Evolutionary conservation across 495 filamentous ascomycete genomes (phyloP).

Genomic region (Sporormia fimetaria): DNA sequence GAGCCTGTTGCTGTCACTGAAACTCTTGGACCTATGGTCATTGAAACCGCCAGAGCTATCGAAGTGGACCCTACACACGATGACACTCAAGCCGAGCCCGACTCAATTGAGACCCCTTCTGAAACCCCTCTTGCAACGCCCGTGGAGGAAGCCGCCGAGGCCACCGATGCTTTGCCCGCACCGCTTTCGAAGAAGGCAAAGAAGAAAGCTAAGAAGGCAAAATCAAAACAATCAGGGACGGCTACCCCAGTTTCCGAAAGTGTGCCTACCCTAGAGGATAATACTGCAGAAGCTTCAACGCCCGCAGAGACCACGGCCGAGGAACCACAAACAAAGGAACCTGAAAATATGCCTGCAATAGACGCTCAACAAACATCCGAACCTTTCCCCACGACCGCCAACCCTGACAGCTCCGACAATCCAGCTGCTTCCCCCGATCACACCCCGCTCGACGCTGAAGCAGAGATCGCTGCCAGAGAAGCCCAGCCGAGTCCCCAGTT

Average conservation of each 20-base stretch:
- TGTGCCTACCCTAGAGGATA: background rate
- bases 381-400: too few relatives aligned
- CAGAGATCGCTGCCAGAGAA: background rate
- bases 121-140: too few relatives aligned
- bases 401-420: too few relatives aligned
- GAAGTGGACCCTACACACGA: too few relatives aligned
- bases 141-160: background rate
- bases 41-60: too few relatives aligned
- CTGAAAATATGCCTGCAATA: background rate
- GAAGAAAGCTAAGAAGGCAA: conserved; percentile 13
- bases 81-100: too few relatives aligned
- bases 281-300: background rate
- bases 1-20: too few relatives aligned
- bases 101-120: too few relatives aligned
- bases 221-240: conserved; percentile 13
- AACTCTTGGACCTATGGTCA: too few relatives aligned
- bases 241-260: conserved; percentile 4
- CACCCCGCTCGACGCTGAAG: background rate
- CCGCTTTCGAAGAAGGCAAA: conserved; percentile 4
- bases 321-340: background rate
- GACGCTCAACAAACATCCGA: too few relatives aligned
- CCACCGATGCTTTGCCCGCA: background rate
- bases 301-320: background rate
- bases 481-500: background rate
- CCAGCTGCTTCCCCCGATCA: background rate